Base-by-base conservation (phyloP, 257 asterid species). In the Gentiana dahurica region DNA sequence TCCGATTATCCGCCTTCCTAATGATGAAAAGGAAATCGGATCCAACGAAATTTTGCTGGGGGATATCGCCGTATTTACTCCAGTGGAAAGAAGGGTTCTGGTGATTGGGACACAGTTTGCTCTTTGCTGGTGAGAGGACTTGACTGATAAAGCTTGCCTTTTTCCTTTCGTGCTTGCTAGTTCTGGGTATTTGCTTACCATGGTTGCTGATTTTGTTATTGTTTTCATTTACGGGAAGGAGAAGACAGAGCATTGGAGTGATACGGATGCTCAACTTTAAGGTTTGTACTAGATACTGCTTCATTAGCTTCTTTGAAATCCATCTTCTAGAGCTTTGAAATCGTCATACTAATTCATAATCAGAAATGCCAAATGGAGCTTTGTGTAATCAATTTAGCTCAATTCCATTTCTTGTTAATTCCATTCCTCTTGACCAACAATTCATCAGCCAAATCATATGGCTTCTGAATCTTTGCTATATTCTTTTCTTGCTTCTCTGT, bases 41-140 rank as follows among this genome's bases (percentile, higher is more conserved):
- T 24, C 24, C 24, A 24, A 24, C 24, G 24, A 24, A 24, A 24
- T 35, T 86, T 89, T 36, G 54, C 70, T 12, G 97, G 95, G 13
- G 95, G 95, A 80, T 86, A 63, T 89, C 95, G 3, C 95, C 97
- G 4, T 89, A 86, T 57, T 83, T 86, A 68, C 56, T 86, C 78
- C 81, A 80, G 43, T 83, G 94, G 97, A 89, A 81, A 75, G 97
- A 89, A 68, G 86, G 77, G 4, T 86, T 89, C 59, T 89, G 71
- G 71, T 83, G 2, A 13, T 80, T 6, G 97, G 97, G 3, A 86
- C 97, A 12, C 97, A 89, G 66, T 89, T 89, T 49, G 97, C 97
- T 3, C 24, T 24, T 24, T 24, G 24, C 24, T 24, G 97, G 95
- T 59, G 97, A 95, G 53, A 51, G 50, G 88, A 83, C 2, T 75